Evolutionary conservation across 208 protist species (phyloP), one percentile per base, ranked within the genome.

Genomic region (Porcisia hertigi): DNA sequence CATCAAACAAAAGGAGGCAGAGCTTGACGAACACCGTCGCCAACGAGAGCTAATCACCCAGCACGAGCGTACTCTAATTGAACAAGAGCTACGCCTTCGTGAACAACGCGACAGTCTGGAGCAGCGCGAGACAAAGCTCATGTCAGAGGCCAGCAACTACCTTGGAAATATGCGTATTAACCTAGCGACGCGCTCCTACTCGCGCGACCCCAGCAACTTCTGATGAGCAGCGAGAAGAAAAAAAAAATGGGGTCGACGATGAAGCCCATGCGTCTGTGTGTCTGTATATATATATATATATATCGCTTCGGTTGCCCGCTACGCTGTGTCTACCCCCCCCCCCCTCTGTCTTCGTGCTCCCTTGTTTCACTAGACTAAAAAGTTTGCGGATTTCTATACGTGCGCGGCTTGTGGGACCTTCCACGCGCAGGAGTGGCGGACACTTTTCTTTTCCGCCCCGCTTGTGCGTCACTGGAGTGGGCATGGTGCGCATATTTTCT

Each of bases 21-120:
- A 96, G 66, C 85, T 97, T 14, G 82, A 87, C 4, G 93, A 97
- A 54, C 91, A 97, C 73, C 84, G 85, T 5, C 86, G 85, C 23
- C 90, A 98, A 77, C 86, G 94, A 7, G 86, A 96, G 62, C 85
- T 94, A 36, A 89, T 96, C 65, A 92, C 91, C 2, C 91, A 97
- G 81, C 91, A 97, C 66, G 94, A 98, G 70, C 89, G 91, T 1
- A 86, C 91, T 2, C 85, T 98, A 11, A 94, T 98, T 72, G 94
- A 98, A 67, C 92, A 97, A 76, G 94, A 98, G 72, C 79, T 98
- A 70, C 92, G 94, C 1, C 79, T 98, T 55, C 82, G 92, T 12
- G 91, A 96, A 80, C 92, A 96, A 84, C 80, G 94, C 12, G 92
- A 98, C 73, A 97, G 85, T 75, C 74, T 98, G 43, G 91, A 97